Percentiles rank a stretch among this genome's conserved stretches.
phyloP scores from a whole-genome alignment of 2,329 filamentous ascomycete genomes.

The Tetracladium maxilliforme region DNA sequence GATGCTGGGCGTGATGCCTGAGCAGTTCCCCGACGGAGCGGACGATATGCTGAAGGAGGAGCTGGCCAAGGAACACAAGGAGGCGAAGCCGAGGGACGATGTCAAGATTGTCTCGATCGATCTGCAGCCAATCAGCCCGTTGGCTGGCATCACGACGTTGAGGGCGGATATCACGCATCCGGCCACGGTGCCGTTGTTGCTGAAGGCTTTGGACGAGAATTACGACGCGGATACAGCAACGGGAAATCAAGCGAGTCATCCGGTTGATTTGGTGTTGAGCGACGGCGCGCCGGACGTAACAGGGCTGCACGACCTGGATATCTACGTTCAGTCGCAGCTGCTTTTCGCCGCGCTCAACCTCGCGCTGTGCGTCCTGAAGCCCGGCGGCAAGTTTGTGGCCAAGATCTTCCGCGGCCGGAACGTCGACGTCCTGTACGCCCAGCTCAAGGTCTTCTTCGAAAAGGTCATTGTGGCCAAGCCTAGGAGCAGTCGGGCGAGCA shows the following conservation, averaged over 20 bases:
- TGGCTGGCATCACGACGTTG: conserved; percentile 83
- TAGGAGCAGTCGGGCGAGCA: conserved; percentile 85
- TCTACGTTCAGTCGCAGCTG: conserved; percentile 92
- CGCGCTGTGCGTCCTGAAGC: conserved; percentile 79
- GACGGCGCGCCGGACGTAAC: conserved; percentile 96
- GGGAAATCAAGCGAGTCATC: conserved; percentile 46
- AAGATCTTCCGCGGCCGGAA: conserved; percentile 95
- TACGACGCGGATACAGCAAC: conserved; percentile 32
- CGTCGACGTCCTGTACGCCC: conserved; percentile 88
- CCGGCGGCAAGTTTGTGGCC: conserved; percentile 90
- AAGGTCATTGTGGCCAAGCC: conserved; percentile 86
- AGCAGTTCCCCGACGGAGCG: conserved; percentile 2
- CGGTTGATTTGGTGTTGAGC: conserved; percentile 85
- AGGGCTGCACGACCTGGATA: conserved; percentile 90
- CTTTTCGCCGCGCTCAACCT: conserved; percentile 90
- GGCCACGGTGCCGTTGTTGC: conserved; percentile 78
- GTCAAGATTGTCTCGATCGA: conserved; percentile 96
- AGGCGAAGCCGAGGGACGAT: conserved; percentile 42
- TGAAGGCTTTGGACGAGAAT: conserved; percentile 69
- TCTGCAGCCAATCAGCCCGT: conserved; percentile 84
- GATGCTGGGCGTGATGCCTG: conserved; percentile 40
- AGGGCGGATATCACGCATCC: conserved; percentile 96
- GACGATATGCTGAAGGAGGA: conserved; percentile 6
- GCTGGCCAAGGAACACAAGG: conserved; percentile 19
- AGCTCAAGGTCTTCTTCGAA: conserved; percentile 83